These are phyloP conservation scores for Stentor coeruleus DNA, from an alignment of 73 alveolate genomes.

Conservation along the genomic window DNA sequence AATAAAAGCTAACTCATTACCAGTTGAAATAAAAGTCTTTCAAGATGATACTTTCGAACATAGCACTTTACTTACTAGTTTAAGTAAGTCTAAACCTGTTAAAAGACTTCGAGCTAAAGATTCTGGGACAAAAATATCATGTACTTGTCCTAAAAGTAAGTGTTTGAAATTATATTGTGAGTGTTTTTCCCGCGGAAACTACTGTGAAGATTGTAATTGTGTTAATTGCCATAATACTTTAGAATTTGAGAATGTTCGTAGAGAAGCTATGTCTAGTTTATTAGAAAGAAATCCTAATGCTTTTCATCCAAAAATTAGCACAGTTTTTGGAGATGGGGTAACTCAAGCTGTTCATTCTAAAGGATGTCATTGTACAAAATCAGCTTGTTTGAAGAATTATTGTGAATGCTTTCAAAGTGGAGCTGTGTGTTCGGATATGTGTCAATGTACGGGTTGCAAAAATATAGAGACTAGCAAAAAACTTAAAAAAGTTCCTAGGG, in stretches of 20 bases:
- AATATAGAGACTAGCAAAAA: not conserved
- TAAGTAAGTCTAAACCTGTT: not conserved
- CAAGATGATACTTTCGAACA: constrained; percentile 7
- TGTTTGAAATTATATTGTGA: constrained; percentile 67
- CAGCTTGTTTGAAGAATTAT: constrained; percentile 41
- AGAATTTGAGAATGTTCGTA: constrained; percentile 43
- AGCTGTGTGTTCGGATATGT: constrained; percentile 38
- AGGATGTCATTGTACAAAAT: constrained; percentile 41
- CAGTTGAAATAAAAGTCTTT: constrained; percentile 18
- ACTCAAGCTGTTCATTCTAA: constrained; percentile 18
- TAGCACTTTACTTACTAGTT: not conserved
- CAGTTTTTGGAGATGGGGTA: not conserved
- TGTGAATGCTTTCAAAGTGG: constrained; percentile 49
- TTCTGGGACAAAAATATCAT: constrained; percentile 23
- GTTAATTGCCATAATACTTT: constrained; percentile 52
- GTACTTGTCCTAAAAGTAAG: constrained; percentile 60
- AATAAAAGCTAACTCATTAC: constrained; percentile 1
- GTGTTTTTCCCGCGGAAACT: constrained; percentile 55
- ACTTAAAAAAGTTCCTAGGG: too few species aligned
- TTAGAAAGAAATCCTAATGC: constrained; percentile 60
- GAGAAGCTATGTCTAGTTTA: constrained; percentile 34
- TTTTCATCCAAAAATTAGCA: constrained; percentile 48
- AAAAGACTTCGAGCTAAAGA: not conserved
- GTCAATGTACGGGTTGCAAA: constrained; percentile 51
- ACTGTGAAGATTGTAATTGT: constrained; percentile 55